A percentile compares a stretch with the other conserved stretches of the same genome.
phyloP scores from a whole-genome alignment of 2,329 filamentous ascomycete species.

The Fusarium neocosmosporiellum region DNA sequence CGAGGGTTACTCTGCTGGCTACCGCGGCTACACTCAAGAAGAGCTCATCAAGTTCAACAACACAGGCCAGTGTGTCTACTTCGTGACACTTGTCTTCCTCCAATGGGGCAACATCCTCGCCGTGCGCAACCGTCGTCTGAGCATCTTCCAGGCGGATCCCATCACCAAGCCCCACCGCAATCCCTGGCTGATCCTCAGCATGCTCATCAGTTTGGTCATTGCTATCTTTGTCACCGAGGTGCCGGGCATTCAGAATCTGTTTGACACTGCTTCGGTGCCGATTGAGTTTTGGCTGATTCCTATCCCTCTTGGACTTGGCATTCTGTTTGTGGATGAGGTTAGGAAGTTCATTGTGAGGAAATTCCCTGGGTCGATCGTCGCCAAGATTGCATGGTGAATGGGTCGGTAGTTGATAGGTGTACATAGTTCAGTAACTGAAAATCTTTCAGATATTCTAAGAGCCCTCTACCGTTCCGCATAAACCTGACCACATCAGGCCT shows the following conservation, averaged over 20 bases:
- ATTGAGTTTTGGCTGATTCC: slow-evolving; percentile 65
- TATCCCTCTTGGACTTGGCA: slow-evolving; percentile 60
- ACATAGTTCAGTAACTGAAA: background rate
- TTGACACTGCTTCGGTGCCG: slow-evolving; percentile 61
- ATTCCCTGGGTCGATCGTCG: slow-evolving; percentile 58
- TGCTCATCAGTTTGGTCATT: slow-evolving; percentile 60
- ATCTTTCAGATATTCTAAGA: background rate
- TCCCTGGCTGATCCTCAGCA: slow-evolving; percentile 59
- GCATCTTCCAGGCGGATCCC: slow-evolving; percentile 63
- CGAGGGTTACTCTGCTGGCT: slow-evolving; percentile 59
- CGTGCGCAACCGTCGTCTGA: slow-evolving; percentile 63
- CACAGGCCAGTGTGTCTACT: slow-evolving; percentile 64
- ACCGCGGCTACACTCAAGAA: slow-evolving; percentile 59
- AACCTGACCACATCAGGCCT: background rate
- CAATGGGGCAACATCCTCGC: slow-evolving; percentile 65
- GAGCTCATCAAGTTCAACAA: slow-evolving; percentile 61
- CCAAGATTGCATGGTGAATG: slow-evolving; percentile 60
- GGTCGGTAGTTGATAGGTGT: background rate
- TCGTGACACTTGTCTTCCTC: slow-evolving; percentile 64
- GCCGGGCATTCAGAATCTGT: slow-evolving; percentile 60
- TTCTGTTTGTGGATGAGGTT: slow-evolving; percentile 64
- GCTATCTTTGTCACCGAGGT: slow-evolving; percentile 66
- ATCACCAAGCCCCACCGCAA: slow-evolving; percentile 59
- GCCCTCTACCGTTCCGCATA: too few relatives aligned
- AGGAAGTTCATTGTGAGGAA: slow-evolving; percentile 61